phyloP scores from a whole-genome alignment of 106 monocot genomes.

The Acorus calamus region DNA sequence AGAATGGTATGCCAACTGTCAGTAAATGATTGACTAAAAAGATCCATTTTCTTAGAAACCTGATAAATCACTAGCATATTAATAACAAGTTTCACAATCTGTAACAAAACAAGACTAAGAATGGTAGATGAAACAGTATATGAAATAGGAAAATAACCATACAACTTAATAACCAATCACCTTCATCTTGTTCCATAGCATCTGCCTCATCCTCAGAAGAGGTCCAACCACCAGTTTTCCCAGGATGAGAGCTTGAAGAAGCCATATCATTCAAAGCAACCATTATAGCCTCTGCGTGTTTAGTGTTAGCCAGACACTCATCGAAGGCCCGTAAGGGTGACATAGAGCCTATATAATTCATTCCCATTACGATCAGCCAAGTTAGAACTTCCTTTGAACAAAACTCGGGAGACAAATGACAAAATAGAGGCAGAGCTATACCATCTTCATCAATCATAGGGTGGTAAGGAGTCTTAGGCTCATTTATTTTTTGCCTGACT shows the following conservation, averaged over 20 bases:
- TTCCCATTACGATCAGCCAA: neutral
- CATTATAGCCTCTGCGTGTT: conserved; percentile 48
- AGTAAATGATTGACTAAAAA: no score
- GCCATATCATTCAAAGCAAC: conserved; percentile 69
- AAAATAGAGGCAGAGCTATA: conserved; percentile 1
- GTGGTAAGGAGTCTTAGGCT: conserved; percentile 96
- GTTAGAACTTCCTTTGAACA: neutral
- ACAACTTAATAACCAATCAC: conserved; percentile 7
- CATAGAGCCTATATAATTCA: conserved; percentile 30
- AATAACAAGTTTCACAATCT: no score
- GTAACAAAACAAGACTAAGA: no score
- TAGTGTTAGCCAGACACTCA: conserved; percentile 53
- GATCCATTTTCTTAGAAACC: no score
- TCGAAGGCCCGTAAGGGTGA: conserved; percentile 68
- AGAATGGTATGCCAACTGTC: no score
- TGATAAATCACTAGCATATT: no score
- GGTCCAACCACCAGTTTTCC: conserved; percentile 51
- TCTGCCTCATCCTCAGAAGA: conserved; percentile 85
- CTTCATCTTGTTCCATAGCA: conserved; percentile 60
- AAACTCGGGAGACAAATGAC: neutral
- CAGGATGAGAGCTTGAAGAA: conserved; percentile 46
- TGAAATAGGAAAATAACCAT: no score
- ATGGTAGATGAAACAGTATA: no score
- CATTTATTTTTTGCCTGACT: conserved; percentile 90
- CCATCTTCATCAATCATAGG: conserved; percentile 85